phyloP scores from a whole-genome alignment of 805 yeast genomes.

The Cyberlindnera lachancei region DNA sequence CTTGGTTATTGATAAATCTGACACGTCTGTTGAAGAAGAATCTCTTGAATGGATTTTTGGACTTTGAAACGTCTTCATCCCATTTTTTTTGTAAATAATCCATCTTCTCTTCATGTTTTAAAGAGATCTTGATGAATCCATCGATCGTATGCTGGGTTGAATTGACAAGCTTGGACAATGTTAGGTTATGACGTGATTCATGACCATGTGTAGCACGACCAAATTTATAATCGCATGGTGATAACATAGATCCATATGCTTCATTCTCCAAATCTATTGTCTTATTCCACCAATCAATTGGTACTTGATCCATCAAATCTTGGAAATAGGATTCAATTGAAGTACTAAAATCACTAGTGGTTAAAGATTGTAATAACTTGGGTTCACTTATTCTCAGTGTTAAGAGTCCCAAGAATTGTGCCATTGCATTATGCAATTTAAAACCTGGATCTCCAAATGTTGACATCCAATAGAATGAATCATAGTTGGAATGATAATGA shows the following conservation, averaged over 20 bases:
- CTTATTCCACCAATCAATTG: conserved; percentile 30
- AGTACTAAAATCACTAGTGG: conserved; percentile 30
- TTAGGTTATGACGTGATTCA: conserved; percentile 4
- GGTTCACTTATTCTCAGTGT: conserved; percentile 41
- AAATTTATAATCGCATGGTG: conserved; percentile 31
- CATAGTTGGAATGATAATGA: conserved; percentile 73
- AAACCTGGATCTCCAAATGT: conserved; percentile 56
- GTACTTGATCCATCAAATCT: conserved; percentile 29
- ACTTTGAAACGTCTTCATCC: conserved; percentile 22
- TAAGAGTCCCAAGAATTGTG: conserved; percentile 45
- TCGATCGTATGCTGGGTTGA: conserved; percentile 23
- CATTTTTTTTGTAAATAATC: conserved; percentile 19
- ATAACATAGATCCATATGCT: conserved; percentile 6
- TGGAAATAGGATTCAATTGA: conserved; percentile 31
- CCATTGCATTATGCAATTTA: conserved; percentile 47
- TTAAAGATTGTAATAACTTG: conserved; percentile 36
- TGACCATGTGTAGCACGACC: conserved; percentile 6
- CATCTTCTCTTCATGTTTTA: conserved; percentile 21
- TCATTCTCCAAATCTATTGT: conserved; percentile 10
- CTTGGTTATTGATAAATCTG: conserved; percentile 26
- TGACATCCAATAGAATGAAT: conserved; percentile 66
- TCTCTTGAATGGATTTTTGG: conserved; percentile 27
- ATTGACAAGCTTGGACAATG: conserved; percentile 24
- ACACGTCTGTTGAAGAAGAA: conserved; percentile 22
- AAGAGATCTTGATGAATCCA: conserved; percentile 17